Evolutionary conservation across 1,284 basidiomycete genomes (phyloP).

Genomic region (Tylopilus sp.): DNA sequence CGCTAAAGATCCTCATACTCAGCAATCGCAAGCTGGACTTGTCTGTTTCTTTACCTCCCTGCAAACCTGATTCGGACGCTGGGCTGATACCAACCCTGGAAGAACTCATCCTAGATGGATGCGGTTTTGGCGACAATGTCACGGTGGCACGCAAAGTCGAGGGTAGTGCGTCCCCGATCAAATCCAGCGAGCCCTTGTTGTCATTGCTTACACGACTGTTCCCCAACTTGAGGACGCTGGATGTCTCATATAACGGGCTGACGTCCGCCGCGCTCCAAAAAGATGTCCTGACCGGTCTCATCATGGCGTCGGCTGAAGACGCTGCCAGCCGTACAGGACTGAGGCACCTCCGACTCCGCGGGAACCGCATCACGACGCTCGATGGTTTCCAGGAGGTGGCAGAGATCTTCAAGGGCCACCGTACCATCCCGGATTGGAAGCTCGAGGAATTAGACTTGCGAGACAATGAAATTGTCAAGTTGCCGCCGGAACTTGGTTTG

Average conservation of each 20-base stretch:
- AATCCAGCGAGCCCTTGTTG: conserved; percentile 50
- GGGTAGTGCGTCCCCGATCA: conserved; percentile 34
- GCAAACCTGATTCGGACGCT: conserved; percentile 29
- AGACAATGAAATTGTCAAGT: conserved; percentile 68
- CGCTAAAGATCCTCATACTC: conserved; percentile 57
- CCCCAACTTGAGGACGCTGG: conserved; percentile 60
- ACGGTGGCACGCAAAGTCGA: conserved; percentile 37
- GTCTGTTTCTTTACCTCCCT: conserved; percentile 50
- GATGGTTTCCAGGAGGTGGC: conserved; percentile 59
- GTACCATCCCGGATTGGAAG: conserved; percentile 59
- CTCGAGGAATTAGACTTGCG: conserved; percentile 74
- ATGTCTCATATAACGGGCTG: conserved; percentile 68
- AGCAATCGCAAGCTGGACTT: conserved; percentile 60
- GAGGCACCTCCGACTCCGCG: conserved; percentile 57
- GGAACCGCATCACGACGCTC: conserved; percentile 58
- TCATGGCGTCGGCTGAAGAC: conserved; percentile 39
- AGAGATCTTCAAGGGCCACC: conserved; percentile 57
- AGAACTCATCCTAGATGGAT: conserved; percentile 67
- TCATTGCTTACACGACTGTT: conserved; percentile 58
- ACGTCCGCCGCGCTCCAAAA: conserved; percentile 48
- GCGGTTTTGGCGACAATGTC: conserved; percentile 56
- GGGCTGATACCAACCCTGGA: conserved; percentile 59
- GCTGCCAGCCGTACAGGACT: conserved; percentile 44
- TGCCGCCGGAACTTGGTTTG: conserved; percentile 64
- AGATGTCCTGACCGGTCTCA: conserved; percentile 44